Conservation (phyloP, 768 basidiomycete genomes). For the Tulasnella sp. region DNA sequence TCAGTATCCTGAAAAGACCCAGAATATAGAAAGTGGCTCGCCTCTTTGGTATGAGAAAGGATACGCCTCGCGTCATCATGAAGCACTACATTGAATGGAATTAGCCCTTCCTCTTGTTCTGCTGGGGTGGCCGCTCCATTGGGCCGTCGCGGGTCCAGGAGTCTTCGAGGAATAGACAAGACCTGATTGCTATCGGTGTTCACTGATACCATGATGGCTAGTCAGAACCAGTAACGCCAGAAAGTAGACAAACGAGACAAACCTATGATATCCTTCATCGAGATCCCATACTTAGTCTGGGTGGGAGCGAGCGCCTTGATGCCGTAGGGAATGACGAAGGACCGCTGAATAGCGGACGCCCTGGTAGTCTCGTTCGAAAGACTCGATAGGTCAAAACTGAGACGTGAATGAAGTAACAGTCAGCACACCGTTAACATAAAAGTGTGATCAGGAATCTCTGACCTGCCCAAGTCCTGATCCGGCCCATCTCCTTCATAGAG, state of each 20-base stretch:
- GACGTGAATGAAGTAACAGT: background rate
- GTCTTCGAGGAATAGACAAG: constrained; percentile 55
- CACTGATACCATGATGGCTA: constrained; percentile 36
- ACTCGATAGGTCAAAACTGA: constrained; percentile 45
- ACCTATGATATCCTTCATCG: constrained; percentile 81
- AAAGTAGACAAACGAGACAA: constrained; percentile 24
- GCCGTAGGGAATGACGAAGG: constrained; percentile 58
- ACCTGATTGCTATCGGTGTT: constrained; percentile 67
- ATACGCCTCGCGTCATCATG: constrained; percentile 53
- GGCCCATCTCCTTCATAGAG: constrained; percentile 66
- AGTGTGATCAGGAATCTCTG: constrained; percentile 20
- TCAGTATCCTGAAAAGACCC: background rate
- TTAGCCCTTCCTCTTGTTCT: constrained; percentile 77
- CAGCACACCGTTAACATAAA: background rate
- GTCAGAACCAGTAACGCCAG: background rate
- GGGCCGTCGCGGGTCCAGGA: constrained; percentile 79
- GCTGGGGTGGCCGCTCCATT: constrained; percentile 59
- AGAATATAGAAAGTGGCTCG: constrained; percentile 23
- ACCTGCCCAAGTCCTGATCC: constrained; percentile 69
- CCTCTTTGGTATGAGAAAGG: constrained; percentile 48
- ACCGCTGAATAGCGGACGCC: constrained; percentile 52
- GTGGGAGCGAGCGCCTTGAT: constrained; percentile 66
- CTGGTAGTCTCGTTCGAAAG: constrained; percentile 44
- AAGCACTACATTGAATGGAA: constrained; percentile 74
- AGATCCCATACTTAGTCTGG: constrained; percentile 78